phyloP scores from a whole-genome alignment of 805 yeast species.

The Sungouiozyma ichnusensis region DNA sequence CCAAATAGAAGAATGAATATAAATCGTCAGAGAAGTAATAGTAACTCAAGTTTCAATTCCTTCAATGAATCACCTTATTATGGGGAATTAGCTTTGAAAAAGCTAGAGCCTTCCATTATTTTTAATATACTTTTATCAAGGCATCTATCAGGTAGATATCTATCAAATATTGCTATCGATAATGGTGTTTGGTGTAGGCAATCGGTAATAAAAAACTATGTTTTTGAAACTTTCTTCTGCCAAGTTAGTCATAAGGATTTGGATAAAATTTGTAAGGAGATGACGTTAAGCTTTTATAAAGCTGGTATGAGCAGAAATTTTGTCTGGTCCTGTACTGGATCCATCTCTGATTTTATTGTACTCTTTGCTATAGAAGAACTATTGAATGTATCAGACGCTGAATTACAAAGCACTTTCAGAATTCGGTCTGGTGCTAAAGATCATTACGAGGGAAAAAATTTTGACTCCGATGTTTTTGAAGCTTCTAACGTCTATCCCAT shows the following conservation, averaged over 20 bases:
- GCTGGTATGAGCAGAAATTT: constrained; percentile 25
- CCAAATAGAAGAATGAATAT: not conserved
- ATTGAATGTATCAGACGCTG: constrained; percentile 15
- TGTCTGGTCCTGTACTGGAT: constrained; percentile 24
- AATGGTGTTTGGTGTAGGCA: constrained; percentile 26
- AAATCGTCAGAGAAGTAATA: not conserved
- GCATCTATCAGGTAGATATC: constrained; percentile 2
- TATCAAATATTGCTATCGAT: constrained; percentile 14
- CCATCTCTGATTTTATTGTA: constrained; percentile 16
- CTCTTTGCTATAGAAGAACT: constrained; percentile 19
- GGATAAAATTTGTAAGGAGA: not conserved
- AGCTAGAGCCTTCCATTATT: constrained; percentile 14
- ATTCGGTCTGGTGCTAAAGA: constrained; percentile 11
- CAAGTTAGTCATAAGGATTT: not conserved
- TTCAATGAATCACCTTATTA: constrained; percentile 1
- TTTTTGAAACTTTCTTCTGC: constrained; percentile 8
- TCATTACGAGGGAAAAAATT: constrained; percentile 1
- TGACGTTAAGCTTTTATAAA: constrained; percentile 16
- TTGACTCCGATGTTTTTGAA: constrained; percentile 14
- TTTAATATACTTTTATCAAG: constrained; percentile 9
- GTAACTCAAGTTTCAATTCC: not conserved
- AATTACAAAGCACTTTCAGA: constrained; percentile 17
- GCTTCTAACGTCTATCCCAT: constrained; percentile 14
- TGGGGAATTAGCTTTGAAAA: constrained; percentile 7
- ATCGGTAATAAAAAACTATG: constrained; percentile 19